Base-by-base conservation (phyloP, 495 filamentous ascomycete genomes). In the Penicillium coprophilum region DNA sequence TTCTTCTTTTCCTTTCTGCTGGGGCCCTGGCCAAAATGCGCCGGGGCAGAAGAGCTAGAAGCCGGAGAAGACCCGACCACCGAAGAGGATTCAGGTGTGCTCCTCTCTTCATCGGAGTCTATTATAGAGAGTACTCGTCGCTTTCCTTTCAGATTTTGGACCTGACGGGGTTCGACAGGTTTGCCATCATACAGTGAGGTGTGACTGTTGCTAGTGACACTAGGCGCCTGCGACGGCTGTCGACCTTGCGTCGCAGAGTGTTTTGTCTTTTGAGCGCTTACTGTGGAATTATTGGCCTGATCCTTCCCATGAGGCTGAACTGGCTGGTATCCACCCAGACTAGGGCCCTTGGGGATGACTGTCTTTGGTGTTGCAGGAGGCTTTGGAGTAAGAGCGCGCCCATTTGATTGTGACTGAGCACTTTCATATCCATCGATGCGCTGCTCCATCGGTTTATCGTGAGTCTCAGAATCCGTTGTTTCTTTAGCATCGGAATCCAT, bases 111-210 rank as follows among this genome's bases (percentile, higher is more conserved):
- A 5, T 36, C 47, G 9, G 30, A 38, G 19, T 19, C 19, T 12
- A 20, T 6, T 27, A 4, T 40, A 31, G 10, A 21, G 12, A 40
- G 24, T 13, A 24, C 12, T 4, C 51, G 51, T 12, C 41, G 41
- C 6, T 34, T 45, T 20, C 10, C 36, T 36, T 54, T 53, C 30
- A 38, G n/a, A 24, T 34, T 27, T 28, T 46, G 36, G 31, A 41
- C 50, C n/a, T 52, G 50, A 28, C 27, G 50, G 24, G 17, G 8
- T 31, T 40, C 24, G 10, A 17, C 23, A 10, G n/a, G 15, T 31
- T 40, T 43, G 27, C 19, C n/a, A 5, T 3, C 1, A 43, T 17
- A 30, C 7, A n/a, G n/a, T 27, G 23, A 52, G 12, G 23, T 1
- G 1, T 39, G 13, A 19, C 27, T 6, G n/a, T 7, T 12, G 17